Evolutionary conservation across 169 alveolate species (phyloP).

Genomic region (Cryptosporidium andersoni): DNA sequence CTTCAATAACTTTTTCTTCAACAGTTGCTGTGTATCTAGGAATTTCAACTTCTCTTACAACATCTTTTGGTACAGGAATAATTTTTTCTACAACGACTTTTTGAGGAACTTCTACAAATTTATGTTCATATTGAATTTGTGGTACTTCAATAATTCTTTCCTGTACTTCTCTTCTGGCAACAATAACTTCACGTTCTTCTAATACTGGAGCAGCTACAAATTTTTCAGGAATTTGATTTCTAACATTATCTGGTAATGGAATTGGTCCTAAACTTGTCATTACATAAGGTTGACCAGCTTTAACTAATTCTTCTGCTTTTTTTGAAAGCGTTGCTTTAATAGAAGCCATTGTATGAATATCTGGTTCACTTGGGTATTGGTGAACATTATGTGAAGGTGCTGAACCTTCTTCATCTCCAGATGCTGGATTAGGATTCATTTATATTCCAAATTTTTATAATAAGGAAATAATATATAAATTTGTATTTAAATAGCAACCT

Average conservation of each 20-base stretch:
- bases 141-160: conserved; percentile 85
- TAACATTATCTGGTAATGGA: conserved; percentile 83
- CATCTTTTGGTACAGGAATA: conserved; percentile 81
- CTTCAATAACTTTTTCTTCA: conserved; percentile 85
- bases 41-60: conserved; percentile 81
- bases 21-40: conserved; percentile 83
- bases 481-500: conserved; percentile 3
- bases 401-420: conserved; percentile 46
- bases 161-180: conserved; percentile 83
- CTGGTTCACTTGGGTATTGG: conserved; percentile 69
- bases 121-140: conserved; percentile 84
- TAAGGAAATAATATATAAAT: background rate
- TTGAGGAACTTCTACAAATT: conserved; percentile 80
- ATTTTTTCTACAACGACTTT: conserved; percentile 78
- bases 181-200: conserved; percentile 84
- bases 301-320: conserved; percentile 68
- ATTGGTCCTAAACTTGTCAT: conserved; percentile 87
- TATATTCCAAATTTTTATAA: background rate
- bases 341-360: conserved; percentile 70
- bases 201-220: conserved; percentile 85
- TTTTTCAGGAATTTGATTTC: conserved; percentile 83
- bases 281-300: conserved; percentile 78
- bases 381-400: conserved; percentile 45
- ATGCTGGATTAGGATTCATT: conserved; percentile 58
- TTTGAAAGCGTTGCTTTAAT: conserved; percentile 70